phyloP scores from a whole-genome alignment of 148 eudicot species.

The Mesembryanthemum crystallinum region DNA sequence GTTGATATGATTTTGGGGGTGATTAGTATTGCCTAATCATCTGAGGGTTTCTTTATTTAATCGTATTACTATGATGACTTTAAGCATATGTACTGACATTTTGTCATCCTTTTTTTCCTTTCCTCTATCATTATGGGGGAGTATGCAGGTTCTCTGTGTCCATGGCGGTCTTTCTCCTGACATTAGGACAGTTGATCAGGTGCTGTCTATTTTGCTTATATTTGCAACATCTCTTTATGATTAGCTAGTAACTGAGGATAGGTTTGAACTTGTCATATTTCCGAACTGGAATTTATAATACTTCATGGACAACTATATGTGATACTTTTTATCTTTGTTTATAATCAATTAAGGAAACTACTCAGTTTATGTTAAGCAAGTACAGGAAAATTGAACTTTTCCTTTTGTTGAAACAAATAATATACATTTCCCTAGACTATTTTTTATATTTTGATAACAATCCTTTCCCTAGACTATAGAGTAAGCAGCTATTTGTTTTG shows the following conservation, averaged over 20 bases:
- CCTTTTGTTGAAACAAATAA: not conserved
- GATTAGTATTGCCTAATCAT: not conserved
- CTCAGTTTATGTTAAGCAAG: not conserved
- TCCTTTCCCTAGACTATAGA: too few species aligned
- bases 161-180: slow-evolving; percentile 99
- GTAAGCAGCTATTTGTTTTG: not conserved
- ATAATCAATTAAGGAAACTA: too few species aligned
- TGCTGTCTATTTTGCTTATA: slow-evolving; percentile 20
- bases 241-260: too few species aligned
- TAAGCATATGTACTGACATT: not conserved
- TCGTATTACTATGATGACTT: slow-evolving; percentile 1
- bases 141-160: slow-evolving; percentile 84
- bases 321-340: not conserved
- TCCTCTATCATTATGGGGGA: slow-evolving; percentile 2
- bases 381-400: too few species aligned
- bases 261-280: not conserved
- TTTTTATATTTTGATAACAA: too few species aligned
- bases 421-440: not conserved
- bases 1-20: not conserved
- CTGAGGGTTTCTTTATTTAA: not conserved
- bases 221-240: not conserved
- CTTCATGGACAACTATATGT: not conserved
- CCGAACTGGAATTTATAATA: not conserved
- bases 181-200: slow-evolving; percentile 95
- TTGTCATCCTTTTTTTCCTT: not conserved